Evolutionary conservation across 1,284 basidiomycete species (phyloP), one percentile per base, ranked within the genome.

Genomic region (Sanghuangporus baumii): DNA sequence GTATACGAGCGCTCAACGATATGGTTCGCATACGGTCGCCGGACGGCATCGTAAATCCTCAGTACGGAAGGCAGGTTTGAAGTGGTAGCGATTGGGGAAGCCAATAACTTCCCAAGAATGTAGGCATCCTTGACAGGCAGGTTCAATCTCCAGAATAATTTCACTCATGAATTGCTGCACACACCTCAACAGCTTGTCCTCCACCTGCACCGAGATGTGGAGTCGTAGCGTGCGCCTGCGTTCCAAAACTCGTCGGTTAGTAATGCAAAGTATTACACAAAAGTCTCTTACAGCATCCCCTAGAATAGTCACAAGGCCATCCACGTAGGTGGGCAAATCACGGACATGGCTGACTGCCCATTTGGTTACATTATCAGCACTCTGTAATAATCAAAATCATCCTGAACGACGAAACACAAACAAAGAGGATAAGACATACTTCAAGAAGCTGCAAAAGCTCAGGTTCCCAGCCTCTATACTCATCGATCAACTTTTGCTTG

Each of bases 201-300:
- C 74, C 77, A 9, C 75, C 77, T 8, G 76, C 74, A 2, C 76
- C 76, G 52, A 75, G 72, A 66, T 76, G 74, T 0, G 76, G 74
- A 38, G 69, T 71, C 75, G 76, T 76, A 3, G 76, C 75, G 65
- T 78, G 76, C 23, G 73, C 75, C 74, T 76, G 48, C 26, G 26
- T 31, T 31, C 40, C 40, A 41, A n/a, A 12, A 11, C 2, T 41
- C 7, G n/a, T 41, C 40, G 3, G 26, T 26, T 31, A n/a, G 51
- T 23, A 12, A 36, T 11, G 47, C 16, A 57, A 57, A 57, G 23
- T 7, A 14, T 47, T 12, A 54, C 11, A 54, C 31, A 16, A n/a
- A 38, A 18, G 8, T 38, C 43, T 56, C 66, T 20, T 41, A 72
- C 70, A 4, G 71, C 66, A 50, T 71, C 71, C 18, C 71, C 71